Base-by-base conservation (phyloP, 2,329 filamentous ascomycete species). In the Sporothrix globosa region DNA sequence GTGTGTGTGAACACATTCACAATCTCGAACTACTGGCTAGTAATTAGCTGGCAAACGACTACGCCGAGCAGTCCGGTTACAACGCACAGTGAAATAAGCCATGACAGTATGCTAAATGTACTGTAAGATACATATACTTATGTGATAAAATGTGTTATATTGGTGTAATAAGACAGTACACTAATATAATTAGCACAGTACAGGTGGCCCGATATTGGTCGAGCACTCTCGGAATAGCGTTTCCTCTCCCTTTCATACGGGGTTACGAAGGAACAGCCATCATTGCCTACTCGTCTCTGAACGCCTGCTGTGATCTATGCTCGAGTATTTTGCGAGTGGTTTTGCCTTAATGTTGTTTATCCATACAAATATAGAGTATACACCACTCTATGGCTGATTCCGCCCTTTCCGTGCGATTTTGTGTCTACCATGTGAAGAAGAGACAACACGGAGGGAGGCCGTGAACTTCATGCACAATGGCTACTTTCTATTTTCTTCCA, bases 1-100 rank as follows among this genome's bases (percentile, higher is more conserved):
- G 61, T n/a, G 24, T 39, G 48, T 53, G 63, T 67, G 63, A 66
- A 52, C 46, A 67, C 21, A 19, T 53, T 53, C 63, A 67, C 63
- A 53, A n/a, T 24, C 41, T 44, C n/a, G 19, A 21, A 6, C 4
- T 50, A 13, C 11, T 14, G 61, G 34, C 61, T 65, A 24, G 61
- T 44, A 65, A 44, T 24, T 65, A 44, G 61, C 44, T 63, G 60
- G 41, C 41, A 63, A 24, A 65, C 44, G 24, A 50, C 19, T 24
- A 65, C 30, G 24, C 44, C 61, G 44, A 24, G 1, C 44, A 10
- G 61, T 27, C 61, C 61, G 61, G 44, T 24, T 14, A 27, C 13
- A 48, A 17, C 17, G 21, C 39, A 61, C 39, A 44, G 58, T 44
- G 56, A 14, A 41, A 30, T 56, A 56, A 30, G 27, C 17, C 34